Conservation (phyloP, 371 early-diverging fungal species). For the Syncephalastrum contaminatum region DNA sequence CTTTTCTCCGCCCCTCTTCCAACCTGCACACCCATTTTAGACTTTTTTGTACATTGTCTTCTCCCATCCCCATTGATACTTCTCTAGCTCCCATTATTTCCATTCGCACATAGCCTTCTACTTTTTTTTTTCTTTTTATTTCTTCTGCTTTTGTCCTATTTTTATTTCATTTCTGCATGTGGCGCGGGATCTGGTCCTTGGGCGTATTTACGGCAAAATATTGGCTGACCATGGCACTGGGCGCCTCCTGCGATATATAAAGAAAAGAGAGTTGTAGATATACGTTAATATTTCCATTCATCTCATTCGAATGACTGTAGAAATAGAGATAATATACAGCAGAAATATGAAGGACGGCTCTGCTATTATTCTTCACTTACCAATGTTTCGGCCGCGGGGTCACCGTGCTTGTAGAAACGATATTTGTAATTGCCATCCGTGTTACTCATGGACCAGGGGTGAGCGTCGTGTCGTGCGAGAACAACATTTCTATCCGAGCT, state of each 20-base stretch:
- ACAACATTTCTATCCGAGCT: conserved; percentile 1
- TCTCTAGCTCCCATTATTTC: no score
- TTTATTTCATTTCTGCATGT: conserved; percentile 5
- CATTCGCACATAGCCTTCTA: background rate
- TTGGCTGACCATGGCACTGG: conserved; percentile 12
- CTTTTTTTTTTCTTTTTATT: background rate
- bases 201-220: conserved; percentile 4
- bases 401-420: conserved; percentile 9
- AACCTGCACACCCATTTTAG: no score
- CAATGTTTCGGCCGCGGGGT: conserved; percentile 2
- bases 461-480: conserved; percentile 1
- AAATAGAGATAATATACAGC: no score
- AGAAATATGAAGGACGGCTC: no score
- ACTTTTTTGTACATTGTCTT: no score
- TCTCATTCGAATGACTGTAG: background rate
- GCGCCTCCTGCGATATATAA: conserved; percentile 1
- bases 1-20: no score
- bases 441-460: conserved; percentile 7
- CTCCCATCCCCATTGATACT: no score
- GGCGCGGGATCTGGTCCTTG: conserved; percentile 8
- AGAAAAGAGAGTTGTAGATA: background rate
- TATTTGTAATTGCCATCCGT: conserved; percentile 1
- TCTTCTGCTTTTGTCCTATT: background rate
- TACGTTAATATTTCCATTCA: background rate
- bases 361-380: background rate